A percentile compares a stretch with the other conserved stretches of the same genome.
These are phyloP conservation scores for Phytophthora syringae DNA, from an alignment of 352 stramenopile genomes.

Conservation along the genomic window DNA sequence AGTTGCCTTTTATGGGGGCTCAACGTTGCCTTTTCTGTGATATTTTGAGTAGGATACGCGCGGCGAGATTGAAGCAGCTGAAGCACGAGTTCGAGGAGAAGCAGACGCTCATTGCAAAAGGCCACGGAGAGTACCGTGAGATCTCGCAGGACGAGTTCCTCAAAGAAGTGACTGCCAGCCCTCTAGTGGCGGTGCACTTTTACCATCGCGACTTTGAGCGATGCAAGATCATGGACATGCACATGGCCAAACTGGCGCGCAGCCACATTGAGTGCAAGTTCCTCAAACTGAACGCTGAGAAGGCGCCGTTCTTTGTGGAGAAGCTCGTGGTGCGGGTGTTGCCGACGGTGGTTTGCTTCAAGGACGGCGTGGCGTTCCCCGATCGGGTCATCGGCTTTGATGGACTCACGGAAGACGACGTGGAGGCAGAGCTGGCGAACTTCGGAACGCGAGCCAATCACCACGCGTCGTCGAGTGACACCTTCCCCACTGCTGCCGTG, in stretches of 20 bases:
- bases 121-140: constrained; percentile 87
- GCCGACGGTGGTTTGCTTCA: constrained; percentile 93
- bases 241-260: constrained; percentile 64
- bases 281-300: constrained; percentile 94
- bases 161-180: constrained; percentile 90
- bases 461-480: constrained; percentile 54
- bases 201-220: constrained; percentile 98
- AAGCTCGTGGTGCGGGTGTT: constrained; percentile 94
- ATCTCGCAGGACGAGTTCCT: constrained; percentile 97
- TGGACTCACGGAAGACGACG: constrained; percentile 89
- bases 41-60: constrained; percentile 65
- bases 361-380: constrained; percentile 92
- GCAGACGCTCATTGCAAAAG: constrained; percentile 64
- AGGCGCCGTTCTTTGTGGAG: constrained; percentile 95
- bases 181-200: constrained; percentile 93
- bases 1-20: not conserved
- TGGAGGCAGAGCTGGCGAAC: constrained; percentile 41
- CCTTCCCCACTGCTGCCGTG: constrained; percentile 69
- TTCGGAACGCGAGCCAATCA: constrained; percentile 52
- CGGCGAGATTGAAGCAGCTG: constrained; percentile 78
- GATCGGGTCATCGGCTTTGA: constrained; percentile 93
- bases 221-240: constrained; percentile 98
- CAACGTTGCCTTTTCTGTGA: constrained; percentile 7
- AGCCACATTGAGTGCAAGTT: constrained; percentile 94
- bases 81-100: constrained; percentile 70